These are phyloP conservation scores for Laguncularia racemosa DNA, from an alignment of 345 rosid genomes.

Conservation along the genomic window DNA sequence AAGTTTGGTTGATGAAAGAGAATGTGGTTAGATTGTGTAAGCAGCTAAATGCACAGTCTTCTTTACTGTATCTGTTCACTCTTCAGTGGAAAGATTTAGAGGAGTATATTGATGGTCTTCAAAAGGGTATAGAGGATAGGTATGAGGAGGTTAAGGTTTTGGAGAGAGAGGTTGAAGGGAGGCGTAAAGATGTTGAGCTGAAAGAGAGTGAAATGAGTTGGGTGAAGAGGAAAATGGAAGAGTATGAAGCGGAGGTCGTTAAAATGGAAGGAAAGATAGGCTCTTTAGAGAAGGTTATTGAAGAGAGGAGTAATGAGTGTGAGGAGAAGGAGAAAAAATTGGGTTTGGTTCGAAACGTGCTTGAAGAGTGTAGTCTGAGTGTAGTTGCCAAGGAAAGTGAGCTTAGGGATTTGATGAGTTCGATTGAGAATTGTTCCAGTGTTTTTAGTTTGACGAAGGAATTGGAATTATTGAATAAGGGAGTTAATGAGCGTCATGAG, in stretches of 20 bases:
- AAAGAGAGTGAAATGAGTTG: neutral
- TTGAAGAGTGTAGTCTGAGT: neutral
- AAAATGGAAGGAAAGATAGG: neutral
- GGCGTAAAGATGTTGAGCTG: neutral
- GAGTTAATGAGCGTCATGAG: neutral
- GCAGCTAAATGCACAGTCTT: constrained; percentile 14
- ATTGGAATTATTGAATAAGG: no score
- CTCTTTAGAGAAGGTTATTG: neutral
- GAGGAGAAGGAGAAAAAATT: neutral
- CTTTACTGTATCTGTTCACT: constrained; percentile 19
- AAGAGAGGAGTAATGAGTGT: neutral
- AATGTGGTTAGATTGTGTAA: constrained; percentile 12
- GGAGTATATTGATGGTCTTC: constrained; percentile 11
- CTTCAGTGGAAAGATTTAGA: constrained; percentile 27
- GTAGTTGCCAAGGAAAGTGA: neutral
- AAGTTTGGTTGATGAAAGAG: constrained; percentile 12
- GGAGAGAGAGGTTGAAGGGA: constrained; percentile 3
- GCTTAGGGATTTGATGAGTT: neutral
- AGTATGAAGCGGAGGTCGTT: neutral
- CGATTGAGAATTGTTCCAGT: neutral
- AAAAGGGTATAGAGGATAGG: constrained; percentile 2
- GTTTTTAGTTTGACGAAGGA: no score
- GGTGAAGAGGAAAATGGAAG: neutral
- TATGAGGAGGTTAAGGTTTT: neutral
- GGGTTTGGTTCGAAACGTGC: neutral